These are phyloP conservation scores for Talaromyces albobiverticillius DNA, from an alignment of 2,329 filamentous ascomycete species.

Conservation along the genomic window DNA sequence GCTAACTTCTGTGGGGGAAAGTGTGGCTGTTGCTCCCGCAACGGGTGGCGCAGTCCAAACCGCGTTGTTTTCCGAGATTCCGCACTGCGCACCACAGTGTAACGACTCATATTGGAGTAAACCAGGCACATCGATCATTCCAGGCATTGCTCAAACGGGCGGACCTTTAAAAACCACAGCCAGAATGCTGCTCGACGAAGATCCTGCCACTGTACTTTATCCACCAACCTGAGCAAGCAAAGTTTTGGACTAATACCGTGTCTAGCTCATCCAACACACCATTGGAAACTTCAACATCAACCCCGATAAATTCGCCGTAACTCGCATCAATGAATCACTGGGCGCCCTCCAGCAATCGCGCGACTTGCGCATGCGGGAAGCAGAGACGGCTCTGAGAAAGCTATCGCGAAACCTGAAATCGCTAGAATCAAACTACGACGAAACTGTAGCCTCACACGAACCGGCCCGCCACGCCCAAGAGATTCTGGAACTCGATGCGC, in stretches of 20 bases:
- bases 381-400: conserved; percentile 65
- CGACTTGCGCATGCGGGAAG: conserved; percentile 69
- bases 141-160: too few relatives aligned
- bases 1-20: neutral
- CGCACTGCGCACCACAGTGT: too few relatives aligned
- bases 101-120: too few relatives aligned
- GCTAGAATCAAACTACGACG: conserved; percentile 71
- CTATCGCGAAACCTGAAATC: conserved; percentile 74
- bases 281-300: conserved; percentile 92
- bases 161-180: conserved; percentile 8
- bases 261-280: conserved; percentile 83
- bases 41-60: conserved; percentile 21
- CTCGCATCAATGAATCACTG: conserved; percentile 80
- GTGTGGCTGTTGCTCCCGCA: conserved; percentile 41
- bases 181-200: conserved; percentile 91
- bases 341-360: conserved; percentile 81
- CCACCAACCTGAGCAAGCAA: neutral
- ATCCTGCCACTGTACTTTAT: conserved; percentile 72
- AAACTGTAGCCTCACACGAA: conserved; percentile 72
- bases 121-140: too few relatives aligned
- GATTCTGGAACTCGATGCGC: conserved; percentile 83
- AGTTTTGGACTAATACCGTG: neutral
- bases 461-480: conserved; percentile 75
- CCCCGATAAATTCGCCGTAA: conserved; percentile 79
- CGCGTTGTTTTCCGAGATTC: neutral